Conservation (phyloP, 2,329 filamentous ascomycete species). For the Sclerotinia trifoliorum region DNA sequence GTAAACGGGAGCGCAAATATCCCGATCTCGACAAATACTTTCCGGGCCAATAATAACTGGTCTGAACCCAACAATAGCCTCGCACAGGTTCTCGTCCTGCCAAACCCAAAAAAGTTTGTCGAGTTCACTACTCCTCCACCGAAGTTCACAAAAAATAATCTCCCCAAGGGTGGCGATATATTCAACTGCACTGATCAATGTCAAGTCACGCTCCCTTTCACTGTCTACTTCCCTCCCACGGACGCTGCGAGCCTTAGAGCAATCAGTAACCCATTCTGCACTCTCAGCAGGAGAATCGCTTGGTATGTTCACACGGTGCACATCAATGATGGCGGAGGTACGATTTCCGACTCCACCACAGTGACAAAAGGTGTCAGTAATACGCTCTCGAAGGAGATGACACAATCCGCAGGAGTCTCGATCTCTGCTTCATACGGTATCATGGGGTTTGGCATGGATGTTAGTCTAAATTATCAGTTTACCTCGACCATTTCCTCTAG, state of each 20-base stretch:
- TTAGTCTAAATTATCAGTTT: constrained; percentile 8
- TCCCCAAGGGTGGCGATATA: not conserved
- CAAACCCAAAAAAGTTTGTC: not conserved
- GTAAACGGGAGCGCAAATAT: not conserved
- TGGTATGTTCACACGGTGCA: not conserved
- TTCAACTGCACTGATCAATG: not conserved
- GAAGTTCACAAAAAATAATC: not conserved
- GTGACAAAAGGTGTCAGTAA: constrained; percentile 5
- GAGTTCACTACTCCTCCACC: not conserved
- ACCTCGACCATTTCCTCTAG: not conserved
- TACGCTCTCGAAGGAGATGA: not conserved
- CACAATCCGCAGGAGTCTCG: not conserved
- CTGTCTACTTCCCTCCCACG: not conserved
- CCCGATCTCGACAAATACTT: not conserved
- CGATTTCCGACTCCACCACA: constrained; percentile 2
- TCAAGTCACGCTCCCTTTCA: not conserved
- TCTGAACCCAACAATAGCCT: not conserved
- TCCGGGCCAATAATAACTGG: not conserved
- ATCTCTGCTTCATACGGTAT: not conserved
- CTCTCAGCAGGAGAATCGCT: not conserved
- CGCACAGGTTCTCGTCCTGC: not conserved
- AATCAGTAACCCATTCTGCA: not conserved
- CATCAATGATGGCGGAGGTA: not conserved
- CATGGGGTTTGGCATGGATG: constrained; percentile 4
- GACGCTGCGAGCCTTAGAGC: not conserved